Evolutionary conservation across 169 alveolate species (phyloP).

Genomic region (Ichthyophthirius multifiliis): DNA sequence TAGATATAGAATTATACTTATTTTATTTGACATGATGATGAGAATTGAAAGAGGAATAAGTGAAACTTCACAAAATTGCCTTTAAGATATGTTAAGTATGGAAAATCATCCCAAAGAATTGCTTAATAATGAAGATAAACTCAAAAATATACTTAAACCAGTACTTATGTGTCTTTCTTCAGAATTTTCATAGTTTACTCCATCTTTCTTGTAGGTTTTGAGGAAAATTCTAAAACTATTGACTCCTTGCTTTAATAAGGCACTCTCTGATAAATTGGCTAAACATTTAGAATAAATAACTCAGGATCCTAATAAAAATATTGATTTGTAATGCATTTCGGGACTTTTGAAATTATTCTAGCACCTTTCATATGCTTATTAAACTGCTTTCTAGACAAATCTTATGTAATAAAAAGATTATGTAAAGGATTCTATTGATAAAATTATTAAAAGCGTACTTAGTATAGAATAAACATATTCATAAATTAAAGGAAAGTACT

Average conservation of each 20-base stretch:
- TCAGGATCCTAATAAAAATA: background rate
- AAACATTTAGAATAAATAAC: background rate
- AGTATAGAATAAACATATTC: background rate
- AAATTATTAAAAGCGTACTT: background rate
- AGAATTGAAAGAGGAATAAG: constrained; percentile 7
- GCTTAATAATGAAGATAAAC: background rate
- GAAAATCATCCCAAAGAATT: constrained; percentile 7
- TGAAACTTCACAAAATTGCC: background rate
- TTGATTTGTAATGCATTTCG: background rate
- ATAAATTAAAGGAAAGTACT: background rate
- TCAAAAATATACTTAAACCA: background rate
- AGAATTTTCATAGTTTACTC: background rate
- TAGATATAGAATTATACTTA: background rate
- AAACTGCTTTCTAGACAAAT: background rate
- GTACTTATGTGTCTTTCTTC: background rate
- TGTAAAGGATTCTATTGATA: background rate
- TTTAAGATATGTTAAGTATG: background rate
- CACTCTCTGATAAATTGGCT: background rate
- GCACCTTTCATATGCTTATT: background rate
- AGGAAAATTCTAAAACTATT: constrained; percentile 1
- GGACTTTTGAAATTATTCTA: background rate
- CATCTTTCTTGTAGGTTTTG: background rate
- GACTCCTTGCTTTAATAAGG: constrained; percentile 5
- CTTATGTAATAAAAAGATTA: background rate
- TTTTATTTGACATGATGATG: background rate